phyloP scores from a whole-genome alignment of 441 rosid genomes.

The Francoa sonchifolia region DNA sequence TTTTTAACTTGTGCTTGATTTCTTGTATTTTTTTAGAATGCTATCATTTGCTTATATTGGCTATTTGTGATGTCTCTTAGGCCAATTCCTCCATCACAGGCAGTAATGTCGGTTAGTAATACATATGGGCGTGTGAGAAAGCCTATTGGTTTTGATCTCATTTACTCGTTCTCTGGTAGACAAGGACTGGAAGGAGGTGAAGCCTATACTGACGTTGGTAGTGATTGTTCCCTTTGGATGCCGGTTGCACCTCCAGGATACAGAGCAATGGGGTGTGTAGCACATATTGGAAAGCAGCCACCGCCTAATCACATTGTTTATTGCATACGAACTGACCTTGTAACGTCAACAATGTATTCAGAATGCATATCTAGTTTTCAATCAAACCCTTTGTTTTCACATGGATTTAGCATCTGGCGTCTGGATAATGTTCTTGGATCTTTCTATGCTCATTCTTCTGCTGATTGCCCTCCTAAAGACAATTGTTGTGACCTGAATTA shows the following conservation, averaged over 20 bases:
- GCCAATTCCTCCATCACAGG: slow-evolving; percentile 95
- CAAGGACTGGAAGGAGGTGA: slow-evolving; percentile 37
- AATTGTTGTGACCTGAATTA: slow-evolving; percentile 56
- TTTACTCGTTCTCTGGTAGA: slow-evolving; percentile 56
- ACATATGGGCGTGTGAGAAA: slow-evolving; percentile 94
- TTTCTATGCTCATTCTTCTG: slow-evolving; percentile 73
- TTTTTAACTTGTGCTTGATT: too few species aligned
- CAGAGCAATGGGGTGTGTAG: slow-evolving; percentile 84
- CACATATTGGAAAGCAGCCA: slow-evolving; percentile 62
- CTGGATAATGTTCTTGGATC: slow-evolving; percentile 87
- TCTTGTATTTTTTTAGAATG: not conserved
- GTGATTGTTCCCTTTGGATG: slow-evolving; percentile 91
- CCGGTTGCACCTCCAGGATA: slow-evolving; percentile 95
- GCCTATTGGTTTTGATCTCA: slow-evolving; percentile 66
- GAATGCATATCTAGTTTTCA: slow-evolving; percentile 65
- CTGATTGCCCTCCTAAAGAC: slow-evolving; percentile 44
- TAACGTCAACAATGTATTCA: slow-evolving; percentile 72
- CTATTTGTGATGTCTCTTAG: too few species aligned
- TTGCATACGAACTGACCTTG: slow-evolving; percentile 93
- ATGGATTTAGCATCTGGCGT: slow-evolving; percentile 98
- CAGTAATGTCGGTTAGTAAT: slow-evolving; percentile 90
- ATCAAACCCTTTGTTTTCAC: slow-evolving; percentile 32
- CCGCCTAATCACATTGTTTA: slow-evolving; percentile 79
- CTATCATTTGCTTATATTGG: not conserved
- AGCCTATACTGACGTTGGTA: slow-evolving; percentile 26